Evolutionary conservation across 2,329 filamentous ascomycete species (phyloP), one percentile per base, ranked within the genome.

Genomic region (Chaetomiaceae sp.): DNA sequence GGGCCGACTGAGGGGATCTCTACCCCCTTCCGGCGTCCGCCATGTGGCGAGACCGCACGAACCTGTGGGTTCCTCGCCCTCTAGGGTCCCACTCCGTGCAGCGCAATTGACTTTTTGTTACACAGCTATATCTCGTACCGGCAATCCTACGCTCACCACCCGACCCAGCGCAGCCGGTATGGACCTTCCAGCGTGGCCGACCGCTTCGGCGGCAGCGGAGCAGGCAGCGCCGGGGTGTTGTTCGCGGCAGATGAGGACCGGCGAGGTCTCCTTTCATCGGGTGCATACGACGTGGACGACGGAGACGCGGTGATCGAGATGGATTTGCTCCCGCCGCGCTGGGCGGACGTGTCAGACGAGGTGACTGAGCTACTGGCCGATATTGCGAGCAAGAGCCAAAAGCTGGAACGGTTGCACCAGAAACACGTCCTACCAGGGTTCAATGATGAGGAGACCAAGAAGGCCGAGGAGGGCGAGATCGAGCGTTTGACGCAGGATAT

Each of bases 21-120:
- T 49, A 47, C 56, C 56, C 57, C 59, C 58, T 62, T 62, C 57
- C 58, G 67, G 73, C 75, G 76, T 79, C 79, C 84, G 86, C 81
- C 76, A 95, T 96, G 90, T 99, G 91, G 91, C 90, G 94, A 78
- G 94, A 99, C 80, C 87, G 94, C 74, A 99, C 94, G 64, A 99
- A 97, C 71, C 87, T 99, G 90, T 96, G 84, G 64, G 82, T 16
- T 21, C 9, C 21, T n/a, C 21, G 10, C 32, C 8, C 23, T 30
- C 10, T 6, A 13, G 30, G 21, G 2, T 7, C 11, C 16, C 18
- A 13, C 9, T 40, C 13, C 13, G 18, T 7, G 11, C 34, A 34
- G 3, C 18, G 16, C 16, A 30, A 30, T 40, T 52, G 27, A 48
- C 46, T 16, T 14, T 16, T 14, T 29, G 10, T 5, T 1, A 5